Evolutionary conservation across 352 stramenopile species (phyloP).

Genomic region (Thalassiosira sp.): DNA sequence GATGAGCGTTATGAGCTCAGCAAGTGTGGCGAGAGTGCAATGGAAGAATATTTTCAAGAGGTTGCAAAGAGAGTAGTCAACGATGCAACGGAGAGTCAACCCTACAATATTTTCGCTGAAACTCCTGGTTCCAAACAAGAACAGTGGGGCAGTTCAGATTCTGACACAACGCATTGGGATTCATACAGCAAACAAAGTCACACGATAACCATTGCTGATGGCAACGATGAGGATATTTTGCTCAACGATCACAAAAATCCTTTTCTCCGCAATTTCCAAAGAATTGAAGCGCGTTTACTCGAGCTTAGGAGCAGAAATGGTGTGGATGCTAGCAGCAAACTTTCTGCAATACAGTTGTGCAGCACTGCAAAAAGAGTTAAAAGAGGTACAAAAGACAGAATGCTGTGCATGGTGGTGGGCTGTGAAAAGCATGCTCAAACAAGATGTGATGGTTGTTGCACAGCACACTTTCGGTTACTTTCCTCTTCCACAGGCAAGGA

Average conservation of each 20-base stretch:
- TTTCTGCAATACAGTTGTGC: conserved; percentile 26
- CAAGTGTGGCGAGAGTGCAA: conserved; percentile 18
- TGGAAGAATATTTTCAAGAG: conserved; percentile 42
- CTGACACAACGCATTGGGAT: not conserved
- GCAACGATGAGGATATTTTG: not conserved
- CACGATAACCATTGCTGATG: not conserved
- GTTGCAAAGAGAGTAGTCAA: conserved; percentile 19
- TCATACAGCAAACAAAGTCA: not conserved
- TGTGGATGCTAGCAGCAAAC: not conserved
- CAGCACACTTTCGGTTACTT: conserved; percentile 33
- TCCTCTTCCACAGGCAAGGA: conserved; percentile 18
- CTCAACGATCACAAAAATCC: conserved; percentile 15
- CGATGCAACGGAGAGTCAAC: not conserved
- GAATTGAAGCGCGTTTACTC: conserved; percentile 32
- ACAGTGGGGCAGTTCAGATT: not conserved
- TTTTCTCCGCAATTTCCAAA: conserved; percentile 39
- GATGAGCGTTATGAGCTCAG: conserved; percentile 25
- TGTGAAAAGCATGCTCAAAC: conserved; percentile 51
- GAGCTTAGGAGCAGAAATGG: conserved; percentile 13
- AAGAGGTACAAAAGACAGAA: conserved; percentile 41
- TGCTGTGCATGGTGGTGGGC: conserved; percentile 46
- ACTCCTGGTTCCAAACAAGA: not conserved
- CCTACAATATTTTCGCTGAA: conserved; percentile 8
- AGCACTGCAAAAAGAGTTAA: conserved; percentile 32
- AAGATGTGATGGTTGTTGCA: conserved; percentile 45